Evolutionary conservation across 2,329 filamentous ascomycete species (phyloP).

Genomic region (Beauveria medogensis): DNA sequence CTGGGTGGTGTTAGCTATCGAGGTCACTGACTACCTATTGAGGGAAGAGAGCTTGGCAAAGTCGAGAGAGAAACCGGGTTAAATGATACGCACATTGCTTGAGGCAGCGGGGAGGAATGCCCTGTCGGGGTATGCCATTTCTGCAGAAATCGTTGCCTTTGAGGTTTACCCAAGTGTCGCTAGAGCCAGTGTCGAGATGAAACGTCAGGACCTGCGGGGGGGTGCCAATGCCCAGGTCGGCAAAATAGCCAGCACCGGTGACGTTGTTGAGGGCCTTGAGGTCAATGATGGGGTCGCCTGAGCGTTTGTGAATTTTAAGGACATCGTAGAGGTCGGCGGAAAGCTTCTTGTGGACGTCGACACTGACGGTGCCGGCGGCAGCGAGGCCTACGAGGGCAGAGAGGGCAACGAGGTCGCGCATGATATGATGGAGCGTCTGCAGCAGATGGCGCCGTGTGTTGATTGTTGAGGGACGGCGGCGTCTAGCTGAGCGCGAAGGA

Average conservation of each 20-base stretch:
- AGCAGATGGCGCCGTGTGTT: not conserved
- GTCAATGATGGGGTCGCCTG: constrained; percentile 18
- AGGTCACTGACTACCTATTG: not conserved
- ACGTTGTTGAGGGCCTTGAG: constrained; percentile 43
- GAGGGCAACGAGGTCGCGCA: constrained; percentile 5
- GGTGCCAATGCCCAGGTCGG: constrained; percentile 49
- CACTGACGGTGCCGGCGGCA: constrained; percentile 17
- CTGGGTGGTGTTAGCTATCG: constrained; percentile 14
- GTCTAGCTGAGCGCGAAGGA: not conserved
- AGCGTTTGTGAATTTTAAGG: constrained; percentile 18
- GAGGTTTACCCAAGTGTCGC: constrained; percentile 54
- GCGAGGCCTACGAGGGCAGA: constrained; percentile 7
- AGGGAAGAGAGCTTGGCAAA: not conserved
- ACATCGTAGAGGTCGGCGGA: constrained; percentile 9
- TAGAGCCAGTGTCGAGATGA: constrained; percentile 55
- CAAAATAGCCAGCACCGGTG: constrained; percentile 47
- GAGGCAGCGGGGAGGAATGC: constrained; percentile 27
- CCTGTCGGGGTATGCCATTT: constrained; percentile 14
- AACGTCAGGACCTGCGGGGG: constrained; percentile 47
- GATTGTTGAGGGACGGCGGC: not conserved
- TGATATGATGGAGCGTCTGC: not conserved
- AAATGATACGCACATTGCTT: constrained; percentile 31
- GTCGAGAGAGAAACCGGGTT: too few species aligned
- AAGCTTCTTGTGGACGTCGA: constrained; percentile 13
- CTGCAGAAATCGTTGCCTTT: constrained; percentile 53